These are phyloP conservation scores for Dioscorea dumetorum DNA, from an alignment of 106 monocot species.

Conservation along the genomic window DNA sequence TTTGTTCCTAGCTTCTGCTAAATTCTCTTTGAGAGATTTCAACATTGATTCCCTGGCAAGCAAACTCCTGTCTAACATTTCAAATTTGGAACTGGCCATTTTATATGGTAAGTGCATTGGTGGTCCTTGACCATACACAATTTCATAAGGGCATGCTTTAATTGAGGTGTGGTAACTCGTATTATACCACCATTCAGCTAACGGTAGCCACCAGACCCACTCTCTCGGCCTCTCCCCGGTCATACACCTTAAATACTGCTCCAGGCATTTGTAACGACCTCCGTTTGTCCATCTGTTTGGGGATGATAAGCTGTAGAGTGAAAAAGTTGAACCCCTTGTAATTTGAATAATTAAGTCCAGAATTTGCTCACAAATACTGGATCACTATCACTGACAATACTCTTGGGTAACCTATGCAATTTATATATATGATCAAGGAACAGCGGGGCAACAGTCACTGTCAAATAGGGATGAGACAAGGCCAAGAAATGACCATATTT, in stretches of 20 bases:
- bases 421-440: slow-evolving; percentile 3
- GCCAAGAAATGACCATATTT: slow-evolving; percentile 6
- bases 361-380: neutral
- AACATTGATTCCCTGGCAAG: neutral
- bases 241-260: no score
- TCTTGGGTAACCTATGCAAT: neutral
- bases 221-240: no score
- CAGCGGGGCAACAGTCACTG: neutral
- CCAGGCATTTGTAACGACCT: neutral
- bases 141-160: no score
- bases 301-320: slow-evolving; percentile 5
- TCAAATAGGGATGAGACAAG: neutral
- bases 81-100: neutral
- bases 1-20: neutral
- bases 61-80: neutral
- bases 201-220: no score
- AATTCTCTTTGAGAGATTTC: neutral
- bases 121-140: no score
- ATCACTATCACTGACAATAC: neutral
- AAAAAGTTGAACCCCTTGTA: neutral
- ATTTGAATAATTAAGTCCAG: slow-evolving; percentile 2
- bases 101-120: no score
- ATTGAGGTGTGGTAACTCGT: no score
- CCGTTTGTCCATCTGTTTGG: slow-evolving; percentile 12
- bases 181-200: no score